Evolutionary conservation across 345 rosid genomes (phyloP), one percentile per base, ranked within the genome.

Genomic region (Aquilaria sinensis): DNA sequence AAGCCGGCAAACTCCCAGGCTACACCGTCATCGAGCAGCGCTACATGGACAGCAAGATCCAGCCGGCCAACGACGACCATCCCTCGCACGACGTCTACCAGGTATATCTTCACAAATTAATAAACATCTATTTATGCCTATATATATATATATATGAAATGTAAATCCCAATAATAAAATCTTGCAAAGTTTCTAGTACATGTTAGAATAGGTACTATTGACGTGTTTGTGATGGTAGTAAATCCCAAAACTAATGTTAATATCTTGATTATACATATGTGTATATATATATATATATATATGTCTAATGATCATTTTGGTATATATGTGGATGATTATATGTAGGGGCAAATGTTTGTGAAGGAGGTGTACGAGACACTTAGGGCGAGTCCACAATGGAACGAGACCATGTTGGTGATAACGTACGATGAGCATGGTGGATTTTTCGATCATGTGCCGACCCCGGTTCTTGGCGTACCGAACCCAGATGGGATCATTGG

Each of bases 341-440:
- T 37, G 4, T 37, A 37, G 43, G 98, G 98, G 43, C 93, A 92
- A 79, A 83, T 83, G 86, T 81, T 75, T 2, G 76, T 79, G 64
- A 93, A 93, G 78, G 92, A 90, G 81, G 96, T 92, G 64, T 92
- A 89, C 61, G 98, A 93, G 82, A 83, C 87, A 2, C 67, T 93
- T 66, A 80, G 97, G 76, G 83, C 80, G 1, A 85, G 98, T 64
- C 98, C 97, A 23, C 97, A 93, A 69, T 90, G 98, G 98, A 87
- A 86, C 13, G 72, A 87, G 34, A 90, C 92, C 0, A 67, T 93
- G 50, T 56, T 93, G 16, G 58, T 93, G 53, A 90, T 93, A 69
- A 93, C 97, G 30, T 93, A 90, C 29, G 98, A 93, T 58, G 97
- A 92, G 74, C 98, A 93, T 10, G 98, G 98, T 6, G 98, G 97